Evolutionary conservation across 2,329 filamentous ascomycete species (phyloP).

Genomic region (Aspergillus spinulosporus): DNA sequence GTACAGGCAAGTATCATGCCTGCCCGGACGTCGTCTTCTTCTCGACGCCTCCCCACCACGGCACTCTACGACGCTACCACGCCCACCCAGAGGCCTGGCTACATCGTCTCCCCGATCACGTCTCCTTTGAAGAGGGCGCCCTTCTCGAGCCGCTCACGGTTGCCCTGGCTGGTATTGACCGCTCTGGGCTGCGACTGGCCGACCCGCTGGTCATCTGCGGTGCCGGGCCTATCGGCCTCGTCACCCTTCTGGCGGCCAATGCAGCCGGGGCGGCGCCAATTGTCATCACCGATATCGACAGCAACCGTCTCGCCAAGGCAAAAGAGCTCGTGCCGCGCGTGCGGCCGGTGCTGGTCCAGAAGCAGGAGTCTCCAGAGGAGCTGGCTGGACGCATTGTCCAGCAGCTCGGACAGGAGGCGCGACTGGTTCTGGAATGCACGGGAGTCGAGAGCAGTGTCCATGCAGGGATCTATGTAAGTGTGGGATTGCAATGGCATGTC

Average conservation of each 20-base stretch:
- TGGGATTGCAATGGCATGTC: background rate
- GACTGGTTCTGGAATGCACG: conserved; percentile 23
- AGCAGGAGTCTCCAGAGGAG: conserved; percentile 13
- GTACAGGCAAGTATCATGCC: conserved; percentile 22
- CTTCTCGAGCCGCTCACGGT: conserved; percentile 22
- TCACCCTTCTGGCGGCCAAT: conserved; percentile 20
- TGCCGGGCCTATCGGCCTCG: conserved; percentile 22
- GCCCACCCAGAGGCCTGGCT: conserved; percentile 23
- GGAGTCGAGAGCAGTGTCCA: conserved; percentile 24
- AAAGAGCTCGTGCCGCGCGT: conserved; percentile 23
- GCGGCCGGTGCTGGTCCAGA: conserved; percentile 8
- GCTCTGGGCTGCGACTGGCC: conserved; percentile 19
- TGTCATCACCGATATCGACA: conserved; percentile 23
- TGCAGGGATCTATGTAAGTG: conserved; percentile 23
- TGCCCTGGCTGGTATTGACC: conserved; percentile 21
- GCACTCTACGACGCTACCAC: conserved; percentile 23
- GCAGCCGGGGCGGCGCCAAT: conserved; percentile 23
- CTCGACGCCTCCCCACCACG: conserved; percentile 24
- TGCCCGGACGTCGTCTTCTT: conserved; percentile 25
- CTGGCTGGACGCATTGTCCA: conserved; percentile 17
- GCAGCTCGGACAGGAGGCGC: conserved; percentile 22
- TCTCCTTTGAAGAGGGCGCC: conserved; percentile 22
- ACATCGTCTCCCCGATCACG: conserved; percentile 19
- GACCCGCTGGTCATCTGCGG: conserved; percentile 24
- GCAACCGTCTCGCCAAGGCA: conserved; percentile 20